Evolutionary conservation across 1,284 basidiomycete genomes (phyloP).

Genomic region (Ceratobasidium sp.): DNA sequence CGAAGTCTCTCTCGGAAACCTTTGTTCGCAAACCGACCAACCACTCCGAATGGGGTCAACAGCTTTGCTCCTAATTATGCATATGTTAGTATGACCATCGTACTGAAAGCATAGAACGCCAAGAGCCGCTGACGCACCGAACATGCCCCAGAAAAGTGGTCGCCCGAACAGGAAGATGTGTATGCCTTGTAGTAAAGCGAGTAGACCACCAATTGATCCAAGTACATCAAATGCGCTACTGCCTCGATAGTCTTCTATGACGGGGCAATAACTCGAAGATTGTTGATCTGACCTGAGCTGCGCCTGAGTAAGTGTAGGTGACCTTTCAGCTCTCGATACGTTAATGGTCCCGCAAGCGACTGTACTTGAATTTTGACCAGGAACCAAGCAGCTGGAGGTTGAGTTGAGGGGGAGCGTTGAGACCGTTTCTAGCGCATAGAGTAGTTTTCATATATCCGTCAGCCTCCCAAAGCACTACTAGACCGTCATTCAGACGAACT

Average conservation of each 20-base stretch:
- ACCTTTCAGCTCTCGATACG: not conserved
- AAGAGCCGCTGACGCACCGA: not conserved
- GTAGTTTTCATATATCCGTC: too few species aligned
- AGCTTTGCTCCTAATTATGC: not conserved
- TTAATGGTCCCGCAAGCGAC: not conserved
- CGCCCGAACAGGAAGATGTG: slow-evolving; percentile 24
- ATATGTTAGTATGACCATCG: not conserved
- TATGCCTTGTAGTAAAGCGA: slow-evolving; percentile 15
- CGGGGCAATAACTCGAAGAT: not conserved
- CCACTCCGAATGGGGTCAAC: not conserved
- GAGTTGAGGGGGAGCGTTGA: too few species aligned
- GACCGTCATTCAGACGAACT: too few species aligned
- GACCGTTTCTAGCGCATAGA: too few species aligned
- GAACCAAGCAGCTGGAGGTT: not conserved
- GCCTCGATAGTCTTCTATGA: slow-evolving; percentile 11
- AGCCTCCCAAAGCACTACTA: too few species aligned
- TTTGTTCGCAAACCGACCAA: not conserved
- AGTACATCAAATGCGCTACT: slow-evolving; percentile 7
- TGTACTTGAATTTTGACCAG: not conserved
- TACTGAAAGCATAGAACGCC: not conserved
- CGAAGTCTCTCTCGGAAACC: not conserved
- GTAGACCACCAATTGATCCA: slow-evolving; percentile 19
- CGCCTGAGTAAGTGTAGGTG: not conserved
- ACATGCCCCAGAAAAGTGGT: slow-evolving; percentile 23
- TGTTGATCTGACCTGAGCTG: not conserved